A percentile compares a stretch with the other conserved stretches of the same genome.
Conservation (phyloP, 2,329 filamentous ascomycete genomes). For the Tolypocladium sp. region DNA sequence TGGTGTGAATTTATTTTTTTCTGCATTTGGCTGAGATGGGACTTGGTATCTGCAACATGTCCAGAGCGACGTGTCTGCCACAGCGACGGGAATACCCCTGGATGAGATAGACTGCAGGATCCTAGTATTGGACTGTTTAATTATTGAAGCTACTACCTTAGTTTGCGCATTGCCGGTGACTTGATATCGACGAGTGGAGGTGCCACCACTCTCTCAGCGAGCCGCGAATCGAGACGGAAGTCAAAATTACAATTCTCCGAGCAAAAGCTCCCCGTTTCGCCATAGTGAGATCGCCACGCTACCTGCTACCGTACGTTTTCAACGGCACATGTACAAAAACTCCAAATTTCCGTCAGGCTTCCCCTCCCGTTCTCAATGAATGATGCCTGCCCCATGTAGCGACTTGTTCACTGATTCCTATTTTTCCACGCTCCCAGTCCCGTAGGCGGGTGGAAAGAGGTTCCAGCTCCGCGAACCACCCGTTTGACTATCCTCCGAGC, state of each 20-base stretch:
- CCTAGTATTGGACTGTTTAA: background rate
- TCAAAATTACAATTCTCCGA: background rate
- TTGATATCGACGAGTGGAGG: background rate
- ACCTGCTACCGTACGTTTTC: background rate
- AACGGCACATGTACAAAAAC: background rate
- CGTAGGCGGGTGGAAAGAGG: background rate
- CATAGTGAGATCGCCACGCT: background rate
- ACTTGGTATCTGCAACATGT: background rate
- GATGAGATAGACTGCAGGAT: background rate
- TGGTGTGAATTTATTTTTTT: background rate
- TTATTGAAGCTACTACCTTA: background rate
- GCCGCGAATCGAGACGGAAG: too few relatives aligned
- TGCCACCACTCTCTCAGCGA: background rate
- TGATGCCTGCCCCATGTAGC: conserved; percentile 4
- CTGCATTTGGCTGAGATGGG: background rate
- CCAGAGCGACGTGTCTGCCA: background rate
- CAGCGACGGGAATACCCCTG: conserved; percentile 1
- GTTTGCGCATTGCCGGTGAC: too few relatives aligned
- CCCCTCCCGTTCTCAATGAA: background rate
- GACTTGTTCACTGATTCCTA: background rate
- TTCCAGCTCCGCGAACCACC: background rate
- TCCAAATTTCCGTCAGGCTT: background rate
- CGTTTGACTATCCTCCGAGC: background rate
- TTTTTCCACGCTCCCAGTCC: background rate
- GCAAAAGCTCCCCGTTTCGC: background rate